Evolutionary conservation across 306 rosid species (phyloP).

Genomic region (Dalbergia oliveri): DNA sequence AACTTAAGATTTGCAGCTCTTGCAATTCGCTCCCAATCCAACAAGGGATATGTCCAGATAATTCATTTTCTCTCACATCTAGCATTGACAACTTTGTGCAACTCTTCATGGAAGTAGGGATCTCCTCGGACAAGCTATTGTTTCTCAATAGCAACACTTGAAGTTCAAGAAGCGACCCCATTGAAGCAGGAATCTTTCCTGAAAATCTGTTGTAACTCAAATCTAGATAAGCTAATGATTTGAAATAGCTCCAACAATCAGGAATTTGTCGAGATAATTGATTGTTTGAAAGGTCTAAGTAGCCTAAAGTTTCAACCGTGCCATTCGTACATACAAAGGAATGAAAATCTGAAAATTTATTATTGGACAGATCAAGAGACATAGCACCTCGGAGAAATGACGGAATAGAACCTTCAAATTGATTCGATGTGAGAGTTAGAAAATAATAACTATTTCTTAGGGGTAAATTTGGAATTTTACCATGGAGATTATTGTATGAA

Average conservation of each 20-base stretch:
- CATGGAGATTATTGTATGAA: constrained; percentile 12
- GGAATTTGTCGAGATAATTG: neutral
- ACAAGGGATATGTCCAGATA: neutral
- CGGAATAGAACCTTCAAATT: constrained; percentile 40
- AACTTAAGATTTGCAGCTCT: neutral
- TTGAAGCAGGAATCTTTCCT: constrained; percentile 11
- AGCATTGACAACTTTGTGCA: constrained; percentile 12
- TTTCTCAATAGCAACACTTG: constrained; percentile 15
- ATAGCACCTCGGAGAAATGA: neutral
- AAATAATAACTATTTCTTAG: accelerated
- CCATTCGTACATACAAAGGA: neutral
- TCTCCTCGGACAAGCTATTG: neutral
- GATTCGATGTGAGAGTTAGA: neutral
- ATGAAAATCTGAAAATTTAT: neutral
- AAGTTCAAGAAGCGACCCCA: constrained; percentile 28
- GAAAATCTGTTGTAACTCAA: constrained; percentile 12
- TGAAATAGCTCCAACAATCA: constrained; percentile 13
- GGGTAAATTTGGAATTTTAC: constrained; percentile 19
- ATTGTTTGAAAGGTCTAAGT: neutral
- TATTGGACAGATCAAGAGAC: neutral
- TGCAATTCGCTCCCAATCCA: neutral
- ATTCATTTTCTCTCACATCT: constrained; percentile 28
- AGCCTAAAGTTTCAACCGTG: accelerated
- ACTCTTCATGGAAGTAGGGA: neutral
- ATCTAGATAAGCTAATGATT: constrained; percentile 4